Base-by-base conservation (phyloP, 495 filamentous ascomycete genomes). In the Penicillium atrosanguineum region DNA sequence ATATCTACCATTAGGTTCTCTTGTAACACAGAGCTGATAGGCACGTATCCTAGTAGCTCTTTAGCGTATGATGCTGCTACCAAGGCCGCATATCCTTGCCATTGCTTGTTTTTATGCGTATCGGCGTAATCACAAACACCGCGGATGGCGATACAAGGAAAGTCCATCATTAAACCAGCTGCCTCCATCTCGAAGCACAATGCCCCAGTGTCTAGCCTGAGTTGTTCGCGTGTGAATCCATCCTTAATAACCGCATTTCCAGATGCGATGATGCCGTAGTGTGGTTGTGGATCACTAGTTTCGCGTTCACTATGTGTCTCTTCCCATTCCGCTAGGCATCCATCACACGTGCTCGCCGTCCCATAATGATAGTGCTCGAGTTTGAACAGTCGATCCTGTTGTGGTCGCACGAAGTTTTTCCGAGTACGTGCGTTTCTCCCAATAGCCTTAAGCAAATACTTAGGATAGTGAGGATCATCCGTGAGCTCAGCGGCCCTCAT, bases 91-190 rank as follows among this genome's bases (percentile, higher is more conserved):
- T 34, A 46, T 7, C 21, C 26, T 34, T 46, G 44, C 44, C 44
- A 46, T 16, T 29, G n/a, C 15, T 46, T 26, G 20, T 46, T 46
- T 14, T 46, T 46, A 12, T 46, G 44, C 14, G 44, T 63, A 52
- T 75, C 72, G 4, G 67, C 54, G 45, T 74, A 75, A 50, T 75
- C 66, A 42, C 21, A 46, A 21, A 46, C 19, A 68, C 73, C 52
- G 73, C 72, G 28, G 34, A 46, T 46, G 6, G 34, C 28, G 3
- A 46, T 29, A 7, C 28, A 46, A 12, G 44, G 44, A 29, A 46
- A 46, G n/a, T 46, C 26, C 12, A 28, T 34, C 44, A 46, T 69
- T 72, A 73, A 42, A 74, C 72, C 46, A 19, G 46, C 46, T 23
- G 46, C 46, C 50, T 72, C 71, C 65, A 73, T 74, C 21, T 75